Percentiles rank a stretch among this genome's conserved stretches.
These are phyloP conservation scores for Protomyces arabidopsidicola DNA, from an alignment of 1,139 yeast genomes.

Conservation along the genomic window DNA sequence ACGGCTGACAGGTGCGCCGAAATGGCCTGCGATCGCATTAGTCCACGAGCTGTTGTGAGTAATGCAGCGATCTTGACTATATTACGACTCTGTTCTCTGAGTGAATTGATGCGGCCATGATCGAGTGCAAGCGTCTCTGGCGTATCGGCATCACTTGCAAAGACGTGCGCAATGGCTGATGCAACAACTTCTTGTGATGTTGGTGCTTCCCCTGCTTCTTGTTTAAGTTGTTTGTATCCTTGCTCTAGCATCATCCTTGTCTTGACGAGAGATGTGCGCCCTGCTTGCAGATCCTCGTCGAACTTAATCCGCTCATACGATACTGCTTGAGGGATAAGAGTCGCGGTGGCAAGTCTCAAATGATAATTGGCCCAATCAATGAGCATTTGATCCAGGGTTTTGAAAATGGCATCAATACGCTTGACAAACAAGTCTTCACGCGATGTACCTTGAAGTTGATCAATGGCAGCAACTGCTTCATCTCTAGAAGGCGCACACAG, in stretches of 20 bases:
- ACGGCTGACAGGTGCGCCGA: background rate
- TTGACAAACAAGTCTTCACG: conserved; percentile 2
- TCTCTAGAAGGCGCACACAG: conserved; percentile 30
- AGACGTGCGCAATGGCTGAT: background rate
- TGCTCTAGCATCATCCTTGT: conserved; percentile 3
- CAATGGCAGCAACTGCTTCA: conserved; percentile 8
- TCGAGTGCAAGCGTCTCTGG: conserved; percentile 21
- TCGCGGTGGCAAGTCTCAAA: conserved; percentile 4
- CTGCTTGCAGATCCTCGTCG: conserved; percentile 34
- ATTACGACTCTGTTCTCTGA: background rate
- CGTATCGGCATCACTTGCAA: background rate
- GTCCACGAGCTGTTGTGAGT: conserved; percentile 4
- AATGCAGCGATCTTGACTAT: background rate
- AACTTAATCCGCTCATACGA: conserved; percentile 25
- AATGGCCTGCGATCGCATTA: background rate
- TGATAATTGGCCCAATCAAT: conserved; percentile 28
- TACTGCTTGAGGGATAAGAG: conserved; percentile 22
- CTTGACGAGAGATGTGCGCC: background rate
- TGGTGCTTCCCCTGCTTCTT: background rate
- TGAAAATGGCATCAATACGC: conserved; percentile 20
- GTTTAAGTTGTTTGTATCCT: background rate
- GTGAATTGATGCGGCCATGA: background rate
- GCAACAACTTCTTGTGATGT: background rate
- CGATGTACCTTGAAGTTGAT: conserved; percentile 4
- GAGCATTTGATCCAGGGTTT: conserved; percentile 18